Conservation (phyloP, 768 basidiomycete species). For the Tubosaeta brunneosetosa region DNA sequence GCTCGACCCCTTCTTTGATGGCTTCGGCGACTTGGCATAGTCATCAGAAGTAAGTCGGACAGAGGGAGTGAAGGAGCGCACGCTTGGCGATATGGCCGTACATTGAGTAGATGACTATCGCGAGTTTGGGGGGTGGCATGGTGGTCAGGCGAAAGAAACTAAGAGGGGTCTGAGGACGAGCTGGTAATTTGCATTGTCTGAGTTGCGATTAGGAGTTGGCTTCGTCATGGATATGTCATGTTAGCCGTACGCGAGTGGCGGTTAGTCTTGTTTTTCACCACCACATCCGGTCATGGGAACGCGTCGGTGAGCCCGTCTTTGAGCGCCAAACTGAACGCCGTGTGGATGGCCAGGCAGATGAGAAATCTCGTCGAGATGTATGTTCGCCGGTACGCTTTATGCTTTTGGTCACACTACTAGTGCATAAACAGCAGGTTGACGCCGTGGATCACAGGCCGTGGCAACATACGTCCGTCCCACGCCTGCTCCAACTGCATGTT, state of each 20-base stretch:
- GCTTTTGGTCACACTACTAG: slow-evolving; percentile 3
- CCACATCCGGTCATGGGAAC: background rate
- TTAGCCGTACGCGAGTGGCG: background rate
- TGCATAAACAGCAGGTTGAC: slow-evolving; percentile 7
- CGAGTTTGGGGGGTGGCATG: slow-evolving; percentile 53
- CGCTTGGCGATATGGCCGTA: slow-evolving; percentile 70
- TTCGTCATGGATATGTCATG: slow-evolving; percentile 1
- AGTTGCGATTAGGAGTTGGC: slow-evolving; percentile 9
- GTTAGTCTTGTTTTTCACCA: background rate
- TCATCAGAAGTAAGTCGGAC: background rate
- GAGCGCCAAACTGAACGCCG: too few species aligned
- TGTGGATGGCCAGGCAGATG: slow-evolving; percentile 1
- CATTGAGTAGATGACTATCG: slow-evolving; percentile 70
- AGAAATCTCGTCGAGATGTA: slow-evolving; percentile 2
- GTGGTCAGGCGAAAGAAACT: background rate
- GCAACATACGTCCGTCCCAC: slow-evolving; percentile 19
- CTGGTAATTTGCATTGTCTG: background rate
- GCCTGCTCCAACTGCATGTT: slow-evolving; percentile 9
- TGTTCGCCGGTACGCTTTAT: background rate
- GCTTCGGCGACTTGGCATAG: slow-evolving; percentile 53
- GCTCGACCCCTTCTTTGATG: slow-evolving; percentile 41
- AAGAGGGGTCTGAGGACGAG: background rate
- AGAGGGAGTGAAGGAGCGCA: slow-evolving; percentile 31
- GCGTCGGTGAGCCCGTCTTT: background rate
- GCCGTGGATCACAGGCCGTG: slow-evolving; percentile 6